These are phyloP conservation scores for Laguncularia racemosa DNA, from an alignment of 345 rosid genomes.

Conservation along the genomic window DNA sequence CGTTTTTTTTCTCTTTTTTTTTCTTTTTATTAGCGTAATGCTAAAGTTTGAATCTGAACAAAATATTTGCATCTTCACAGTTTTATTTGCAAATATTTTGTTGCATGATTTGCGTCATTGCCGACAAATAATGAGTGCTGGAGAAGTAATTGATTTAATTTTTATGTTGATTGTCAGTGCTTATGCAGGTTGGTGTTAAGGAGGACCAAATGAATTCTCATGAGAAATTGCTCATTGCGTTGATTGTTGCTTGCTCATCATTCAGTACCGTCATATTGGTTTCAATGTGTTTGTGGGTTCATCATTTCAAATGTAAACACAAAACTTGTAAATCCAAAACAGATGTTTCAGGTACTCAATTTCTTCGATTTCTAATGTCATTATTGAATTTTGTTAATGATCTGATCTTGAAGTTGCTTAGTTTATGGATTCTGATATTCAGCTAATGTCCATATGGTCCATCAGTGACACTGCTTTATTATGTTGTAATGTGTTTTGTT, in stretches of 20 bases:
- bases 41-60: no score
- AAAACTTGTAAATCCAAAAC: constrained; percentile 27
- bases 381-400: no score
- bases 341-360: constrained; percentile 41
- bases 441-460: no score
- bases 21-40: no score
- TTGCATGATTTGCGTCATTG: no score
- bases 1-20: no score
- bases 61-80: no score
- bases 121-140: no score
- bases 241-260: constrained; percentile 50
- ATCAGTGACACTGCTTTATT: no score
- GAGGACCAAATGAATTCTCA: constrained; percentile 30
- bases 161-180: no score
- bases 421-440: neutral
- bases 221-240: constrained; percentile 38
- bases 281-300: constrained; percentile 45
- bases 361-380: constrained; percentile 2
- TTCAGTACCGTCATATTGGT: constrained; percentile 32
- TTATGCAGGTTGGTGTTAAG: constrained; percentile 5
- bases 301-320: constrained; percentile 30
- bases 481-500: constrained; percentile 4
- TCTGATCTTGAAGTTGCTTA: neutral
- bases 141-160: no score
- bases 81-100: no score